Percentiles rank a stretch among this genome's conserved stretches.
phyloP scores from a whole-genome alignment of 2,329 filamentous ascomycete genomes.

The Aureobasidium mangrovei region DNA sequence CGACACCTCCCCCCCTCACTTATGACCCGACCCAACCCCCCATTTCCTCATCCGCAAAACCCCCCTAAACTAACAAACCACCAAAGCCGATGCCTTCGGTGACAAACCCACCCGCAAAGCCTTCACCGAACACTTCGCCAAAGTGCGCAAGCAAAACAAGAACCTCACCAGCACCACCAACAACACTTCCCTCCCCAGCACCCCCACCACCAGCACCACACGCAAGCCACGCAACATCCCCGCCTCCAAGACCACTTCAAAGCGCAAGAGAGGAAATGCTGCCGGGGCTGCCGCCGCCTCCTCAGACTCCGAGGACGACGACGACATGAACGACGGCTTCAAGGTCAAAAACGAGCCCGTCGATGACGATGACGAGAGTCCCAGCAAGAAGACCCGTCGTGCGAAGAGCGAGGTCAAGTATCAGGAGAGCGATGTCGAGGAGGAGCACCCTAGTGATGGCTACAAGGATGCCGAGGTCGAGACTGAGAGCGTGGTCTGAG shows the following conservation, averaged over 20 bases:
- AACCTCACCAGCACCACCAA: not conserved
- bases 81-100: slow-evolving; percentile 8
- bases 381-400: slow-evolving; percentile 30
- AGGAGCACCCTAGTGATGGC: slow-evolving; percentile 43
- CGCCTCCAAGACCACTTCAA: not conserved
- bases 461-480: slow-evolving; percentile 21
- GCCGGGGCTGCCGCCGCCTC: slow-evolving; percentile 37
- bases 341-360: slow-evolving; percentile 38
- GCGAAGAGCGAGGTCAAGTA: slow-evolving; percentile 38
- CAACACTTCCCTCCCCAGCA: not conserved
- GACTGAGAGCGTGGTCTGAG: not conserved
- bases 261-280: not conserved
- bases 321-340: slow-evolving; percentile 52
- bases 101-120: slow-evolving; percentile 14
- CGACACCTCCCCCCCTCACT: not conserved
- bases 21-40: not conserved
- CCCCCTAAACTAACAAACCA: not conserved
- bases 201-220: not conserved
- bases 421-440: slow-evolving; percentile 36
- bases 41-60: not conserved
- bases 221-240: not conserved
- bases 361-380: slow-evolving; percentile 43
- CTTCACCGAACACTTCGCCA: slow-evolving; percentile 16
- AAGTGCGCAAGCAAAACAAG: slow-evolving; percentile 13
- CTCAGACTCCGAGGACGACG: slow-evolving; percentile 48